Base-by-base conservation (phyloP, 108 stramenopile genomes). In the Nitzschia sp. region DNA sequence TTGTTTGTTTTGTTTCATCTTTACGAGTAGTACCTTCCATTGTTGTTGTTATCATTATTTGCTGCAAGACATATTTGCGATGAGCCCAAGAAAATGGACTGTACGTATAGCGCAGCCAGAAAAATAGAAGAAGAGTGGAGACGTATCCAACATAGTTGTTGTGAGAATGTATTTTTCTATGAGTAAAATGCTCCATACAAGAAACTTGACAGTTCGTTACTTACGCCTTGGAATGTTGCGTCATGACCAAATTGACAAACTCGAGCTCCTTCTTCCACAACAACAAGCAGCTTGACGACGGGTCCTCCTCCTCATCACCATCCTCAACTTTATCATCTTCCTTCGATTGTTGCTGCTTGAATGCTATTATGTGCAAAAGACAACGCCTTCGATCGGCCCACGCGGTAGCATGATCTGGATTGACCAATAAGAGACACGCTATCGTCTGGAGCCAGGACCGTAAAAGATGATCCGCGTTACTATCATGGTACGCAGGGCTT, bases 341-440 rank as follows among this genome's bases (percentile, higher is more conserved):
- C 31, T 22, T 58, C 11, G 2, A 15, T 29, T 13, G n/a, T n/a
- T n/a, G n/a, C n/a, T n/a, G n/a, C n/a, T n/a, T n/a, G n/a, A n/a
- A 41, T 47, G 22, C 32, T 2, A 22, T 54, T 16, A 21, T 41
- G 26, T 22, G 57, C 26, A 69, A 13, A 16, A 76, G 23, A 30
- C 45, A 47, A 27, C 82, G 53, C 30, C 72, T 62, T 15, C 82
- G 71, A 72, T 83, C 82, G 0, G 74, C 74, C 82, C 82, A 83
- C 13, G 76, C 82, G 2, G 82, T 83, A 3, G 79, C 60, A 73
- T 83, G 76, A 68, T 83, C 82, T 19, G 82, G 82, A 73, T 78
- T 74, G 4, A 79, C 68, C 45, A 83, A 50, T 25, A 83, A 45
- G 1, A 83, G 58, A 53, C 79, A 80, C 15, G 69, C 56, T 26